A percentile compares a stretch with the other conserved stretches of the same genome.
Conservation (phyloP, 1,139 yeast genomes). For the Spencermartinsiella ligniputridi region DNA sequence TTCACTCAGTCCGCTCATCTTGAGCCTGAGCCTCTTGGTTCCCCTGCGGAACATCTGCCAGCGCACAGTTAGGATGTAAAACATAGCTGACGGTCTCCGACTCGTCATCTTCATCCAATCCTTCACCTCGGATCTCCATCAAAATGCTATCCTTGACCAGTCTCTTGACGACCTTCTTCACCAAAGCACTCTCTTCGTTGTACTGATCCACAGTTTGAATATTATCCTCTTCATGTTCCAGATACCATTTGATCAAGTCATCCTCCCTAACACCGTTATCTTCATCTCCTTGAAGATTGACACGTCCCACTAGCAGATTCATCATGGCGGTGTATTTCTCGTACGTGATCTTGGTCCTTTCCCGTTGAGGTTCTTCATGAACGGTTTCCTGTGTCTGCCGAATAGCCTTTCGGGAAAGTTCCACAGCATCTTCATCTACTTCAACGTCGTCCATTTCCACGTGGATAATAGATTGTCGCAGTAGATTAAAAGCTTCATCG, state of each 20-base stretch:
- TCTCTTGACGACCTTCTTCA: constrained; percentile 75
- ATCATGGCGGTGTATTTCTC: constrained; percentile 84
- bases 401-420: constrained; percentile 9
- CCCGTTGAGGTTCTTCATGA: constrained; percentile 16
- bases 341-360: constrained; percentile 61
- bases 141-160: constrained; percentile 82
- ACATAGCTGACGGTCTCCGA: constrained; percentile 49
- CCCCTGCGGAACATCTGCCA: constrained; percentile 7
- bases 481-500: constrained; percentile 85
- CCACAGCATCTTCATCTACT: constrained; percentile 53
- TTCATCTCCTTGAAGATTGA: constrained; percentile 43
- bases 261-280: constrained; percentile 64
- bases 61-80: constrained; percentile 80
- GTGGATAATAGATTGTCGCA: constrained; percentile 86
- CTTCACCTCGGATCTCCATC: constrained; percentile 70
- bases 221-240: constrained; percentile 68
- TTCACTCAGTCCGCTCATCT: too few species aligned
- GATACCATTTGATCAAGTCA: constrained; percentile 74
- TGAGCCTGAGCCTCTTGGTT: constrained; percentile 3
- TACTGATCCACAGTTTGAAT: constrained; percentile 68
- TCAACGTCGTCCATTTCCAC: constrained; percentile 95
- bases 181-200: constrained; percentile 64
- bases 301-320: constrained; percentile 70
- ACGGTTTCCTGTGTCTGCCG: constrained; percentile 7
- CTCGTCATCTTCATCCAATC: constrained; percentile 36